phyloP scores from a whole-genome alignment of 345 rosid species.

The Dipteronia dyeriana region DNA sequence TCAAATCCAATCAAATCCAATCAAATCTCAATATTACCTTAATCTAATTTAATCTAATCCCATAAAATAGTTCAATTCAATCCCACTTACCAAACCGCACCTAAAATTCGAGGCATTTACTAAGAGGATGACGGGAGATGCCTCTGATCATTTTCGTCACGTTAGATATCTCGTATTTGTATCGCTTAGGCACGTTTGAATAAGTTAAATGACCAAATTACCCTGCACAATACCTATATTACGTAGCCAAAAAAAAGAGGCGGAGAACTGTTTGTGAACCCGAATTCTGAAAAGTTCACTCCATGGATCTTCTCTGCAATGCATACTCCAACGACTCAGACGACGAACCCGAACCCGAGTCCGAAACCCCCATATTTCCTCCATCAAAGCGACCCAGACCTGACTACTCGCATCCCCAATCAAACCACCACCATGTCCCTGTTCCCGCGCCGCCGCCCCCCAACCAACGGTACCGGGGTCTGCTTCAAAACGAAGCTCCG shows the following conservation, averaged over 20 bases:
- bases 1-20: too few relatives aligned
- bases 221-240: neutral
- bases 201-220: neutral
- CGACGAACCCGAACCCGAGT: conserved; percentile 40
- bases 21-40: too few relatives aligned
- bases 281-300: neutral
- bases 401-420: conserved; percentile 4
- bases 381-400: conserved; percentile 32
- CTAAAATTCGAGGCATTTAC: too few relatives aligned
- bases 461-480: neutral
- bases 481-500: conserved; percentile 38
- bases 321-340: conserved; percentile 50
- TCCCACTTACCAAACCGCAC: too few relatives aligned
- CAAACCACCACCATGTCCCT: neutral
- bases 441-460: neutral
- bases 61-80: too few relatives aligned
- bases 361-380: neutral
- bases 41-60: too few relatives aligned
- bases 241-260: too few relatives aligned
- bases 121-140: too few relatives aligned
- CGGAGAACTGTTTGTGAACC: neutral
- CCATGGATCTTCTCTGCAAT: conserved; percentile 58
- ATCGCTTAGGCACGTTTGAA: too few relatives aligned
- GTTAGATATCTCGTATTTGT: too few relatives aligned
- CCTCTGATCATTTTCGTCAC: too few relatives aligned